phyloP scores from a whole-genome alignment of 192 early-diverging fungal species.

The Coemansia sp. region DNA sequence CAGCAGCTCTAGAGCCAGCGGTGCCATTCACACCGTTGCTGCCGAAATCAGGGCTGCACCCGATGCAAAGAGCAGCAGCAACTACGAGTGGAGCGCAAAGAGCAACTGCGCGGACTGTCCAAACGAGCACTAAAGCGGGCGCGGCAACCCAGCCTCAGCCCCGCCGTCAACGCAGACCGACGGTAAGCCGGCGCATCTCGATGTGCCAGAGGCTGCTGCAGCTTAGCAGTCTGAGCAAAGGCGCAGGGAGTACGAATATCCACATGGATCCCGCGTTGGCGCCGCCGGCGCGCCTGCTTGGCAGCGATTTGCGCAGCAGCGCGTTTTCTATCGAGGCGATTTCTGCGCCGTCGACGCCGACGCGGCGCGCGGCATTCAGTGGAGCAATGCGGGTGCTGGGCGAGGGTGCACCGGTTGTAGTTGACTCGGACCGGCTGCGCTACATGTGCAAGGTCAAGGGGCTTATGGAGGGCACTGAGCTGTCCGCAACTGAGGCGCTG shows the following conservation, averaged over 20 bases:
- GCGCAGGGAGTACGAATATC: neutral
- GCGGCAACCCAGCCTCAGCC: constrained; percentile 17
- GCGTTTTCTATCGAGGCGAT: neutral
- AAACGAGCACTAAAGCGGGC: neutral
- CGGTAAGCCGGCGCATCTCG: constrained; percentile 17
- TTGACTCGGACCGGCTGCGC: constrained; percentile 25
- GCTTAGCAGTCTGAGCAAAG: constrained; percentile 25
- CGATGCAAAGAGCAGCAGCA: neutral
- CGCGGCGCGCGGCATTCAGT: constrained; percentile 37
- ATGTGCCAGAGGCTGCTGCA: constrained; percentile 43
- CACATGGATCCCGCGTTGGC: constrained; percentile 9
- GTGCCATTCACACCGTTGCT: neutral
- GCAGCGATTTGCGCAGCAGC: neutral
- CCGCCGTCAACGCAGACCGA: constrained; percentile 25
- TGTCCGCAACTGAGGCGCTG: constrained; percentile 37
- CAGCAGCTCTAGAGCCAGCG: neutral
- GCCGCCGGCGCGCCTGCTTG: constrained; percentile 14
- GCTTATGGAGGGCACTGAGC: constrained; percentile 27
- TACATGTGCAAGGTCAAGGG: constrained; percentile 52
- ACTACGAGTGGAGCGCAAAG: neutral
- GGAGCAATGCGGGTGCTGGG: constrained; percentile 52
- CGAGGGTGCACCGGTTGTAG: constrained; percentile 30
- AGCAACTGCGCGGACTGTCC: neutral
- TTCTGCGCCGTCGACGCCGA: constrained; percentile 29
- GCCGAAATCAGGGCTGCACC: neutral